Percentiles rank a stretch among this genome's conserved stretches.
Conservation (phyloP, 768 basidiomycete species). For the Candolleomyces aberdarensis region DNA sequence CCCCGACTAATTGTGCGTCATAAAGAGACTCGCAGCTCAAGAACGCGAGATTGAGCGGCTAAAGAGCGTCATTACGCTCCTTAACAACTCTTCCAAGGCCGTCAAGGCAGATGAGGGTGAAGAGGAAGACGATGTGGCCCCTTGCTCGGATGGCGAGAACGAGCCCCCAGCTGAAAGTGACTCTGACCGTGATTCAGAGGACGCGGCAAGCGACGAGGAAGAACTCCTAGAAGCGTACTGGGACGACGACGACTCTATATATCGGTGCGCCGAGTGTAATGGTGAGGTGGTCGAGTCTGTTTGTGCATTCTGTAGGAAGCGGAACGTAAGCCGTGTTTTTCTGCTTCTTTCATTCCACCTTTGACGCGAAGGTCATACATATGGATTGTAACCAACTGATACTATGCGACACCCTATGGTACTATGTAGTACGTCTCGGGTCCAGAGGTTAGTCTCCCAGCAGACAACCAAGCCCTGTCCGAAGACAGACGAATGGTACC, state of each 20-base stretch:
- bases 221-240: slow-evolving; percentile 5
- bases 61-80: not conserved
- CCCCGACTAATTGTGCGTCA: no score
- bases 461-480: slow-evolving; percentile 18
- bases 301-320: slow-evolving; percentile 21
- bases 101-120: not conserved
- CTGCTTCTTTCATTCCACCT: not conserved
- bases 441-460: not conserved
- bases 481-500: slow-evolving; percentile 21
- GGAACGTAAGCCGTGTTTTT: slow-evolving; percentile 9
- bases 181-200: not conserved
- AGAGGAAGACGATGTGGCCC: not conserved
- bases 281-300: slow-evolving; percentile 29
- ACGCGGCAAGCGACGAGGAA: not conserved
- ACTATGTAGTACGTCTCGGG: not conserved
- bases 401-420: not conserved
- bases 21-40: not conserved
- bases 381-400: not conserved
- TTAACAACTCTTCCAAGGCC: not conserved
- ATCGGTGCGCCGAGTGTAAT: slow-evolving; percentile 24
- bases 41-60: not conserved
- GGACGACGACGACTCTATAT: slow-evolving; percentile 17
- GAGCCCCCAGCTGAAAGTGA: not conserved
- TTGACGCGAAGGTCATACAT: not conserved
- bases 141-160: not conserved